A percentile compares a stretch with the other conserved stretches of the same genome.
Evolutionary conservation across 2,329 filamentous ascomycete genomes (phyloP).

Genomic region (Aspergillus aculeatus): DNA sequence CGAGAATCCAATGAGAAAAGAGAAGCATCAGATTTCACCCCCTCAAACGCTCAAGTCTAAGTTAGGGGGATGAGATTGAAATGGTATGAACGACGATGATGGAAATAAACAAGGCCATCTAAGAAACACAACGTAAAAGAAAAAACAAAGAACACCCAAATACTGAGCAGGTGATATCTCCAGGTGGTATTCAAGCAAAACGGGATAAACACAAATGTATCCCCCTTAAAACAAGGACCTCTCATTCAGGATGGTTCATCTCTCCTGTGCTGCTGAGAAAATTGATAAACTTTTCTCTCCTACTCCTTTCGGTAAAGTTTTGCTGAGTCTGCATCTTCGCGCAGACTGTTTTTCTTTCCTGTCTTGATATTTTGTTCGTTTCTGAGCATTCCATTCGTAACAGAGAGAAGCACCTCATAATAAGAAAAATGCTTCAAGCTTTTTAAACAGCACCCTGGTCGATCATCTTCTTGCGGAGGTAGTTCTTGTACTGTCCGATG

Average conservation of each 20-base stretch:
- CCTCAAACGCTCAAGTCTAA: slow-evolving; percentile 21
- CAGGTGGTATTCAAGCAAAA: slow-evolving; percentile 13
- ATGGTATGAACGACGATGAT: slow-evolving; percentile 24
- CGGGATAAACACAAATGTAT: slow-evolving; percentile 12
- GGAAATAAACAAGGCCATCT: slow-evolving; percentile 16
- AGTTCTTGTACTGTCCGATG: slow-evolving; percentile 96
- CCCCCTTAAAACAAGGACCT: neutral
- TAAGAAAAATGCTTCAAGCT: neutral
- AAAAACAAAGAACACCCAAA: slow-evolving; percentile 13
- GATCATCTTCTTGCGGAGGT: slow-evolving; percentile 99
- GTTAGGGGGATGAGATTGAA: slow-evolving; percentile 9
- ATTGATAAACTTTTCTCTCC: slow-evolving; percentile 20
- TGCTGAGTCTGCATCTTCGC: neutral
- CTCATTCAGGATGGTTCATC: slow-evolving; percentile 23
- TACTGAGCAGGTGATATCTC: slow-evolving; percentile 24
- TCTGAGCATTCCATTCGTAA: slow-evolving; percentile 36
- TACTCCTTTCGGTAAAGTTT: neutral
- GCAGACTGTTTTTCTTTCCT: slow-evolving; percentile 20
- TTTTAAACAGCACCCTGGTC: slow-evolving; percentile 75
- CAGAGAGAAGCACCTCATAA: slow-evolving; percentile 9
- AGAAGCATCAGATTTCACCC: slow-evolving; percentile 21
- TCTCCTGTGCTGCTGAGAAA: slow-evolving; percentile 17
- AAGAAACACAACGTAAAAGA: slow-evolving; percentile 8
- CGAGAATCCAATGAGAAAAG: neutral
- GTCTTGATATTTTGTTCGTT: slow-evolving; percentile 9